Evolutionary conservation across 352 stramenopile species (phyloP), one percentile per base, ranked within the genome.

Genomic region (Stephanocyclus meneghinianus): DNA sequence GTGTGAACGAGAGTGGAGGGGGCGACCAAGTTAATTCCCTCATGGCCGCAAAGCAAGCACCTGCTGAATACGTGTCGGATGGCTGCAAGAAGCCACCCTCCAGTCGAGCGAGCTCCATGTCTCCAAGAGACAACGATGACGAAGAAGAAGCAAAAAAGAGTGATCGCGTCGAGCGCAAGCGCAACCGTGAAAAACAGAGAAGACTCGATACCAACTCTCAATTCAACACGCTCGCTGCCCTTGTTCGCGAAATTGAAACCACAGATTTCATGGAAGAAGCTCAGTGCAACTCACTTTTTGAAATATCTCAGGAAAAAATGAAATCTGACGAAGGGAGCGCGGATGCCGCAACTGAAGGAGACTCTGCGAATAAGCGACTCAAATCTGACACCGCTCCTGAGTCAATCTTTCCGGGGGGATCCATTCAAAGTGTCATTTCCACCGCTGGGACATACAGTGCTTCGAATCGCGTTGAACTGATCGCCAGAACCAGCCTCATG

Each of bases 391-490:
- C 15, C 9, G 21, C 63, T 9, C 30, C 26, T 35, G 26, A 60
- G 2, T 53, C 57, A 10, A 40, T 44, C 6, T 68, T 57, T 42
- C 42, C 60, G 9, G 60, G 42, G 26, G 42, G 37, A 57, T 35
- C 60, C 2, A 56, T 68, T 42, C 40, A 62, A 6, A 56, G 26
- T 40, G 21, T 63, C 48, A 55, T 60, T 8, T 65, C 59, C 15
- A 11, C 64, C 15, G 63, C 77, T 32, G 61, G 63, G 59, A 47
- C 76, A 16, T 65, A 55, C 32, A 59, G 37, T 29, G 60, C 83
- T 8, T 83, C 78, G 21, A 93, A 93, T 72, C 86, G 88, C 16
- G 85, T 88, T 0, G 88, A 93, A 78, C 75, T 93, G 15, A 91
- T 93, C 74, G 80, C 78, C 3, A 61, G 84, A n/a, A 91, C 86